Evolutionary conservation across 352 stramenopile species (phyloP), one percentile per base, ranked within the genome.

Genomic region (Globisporangium spinosum): DNA sequence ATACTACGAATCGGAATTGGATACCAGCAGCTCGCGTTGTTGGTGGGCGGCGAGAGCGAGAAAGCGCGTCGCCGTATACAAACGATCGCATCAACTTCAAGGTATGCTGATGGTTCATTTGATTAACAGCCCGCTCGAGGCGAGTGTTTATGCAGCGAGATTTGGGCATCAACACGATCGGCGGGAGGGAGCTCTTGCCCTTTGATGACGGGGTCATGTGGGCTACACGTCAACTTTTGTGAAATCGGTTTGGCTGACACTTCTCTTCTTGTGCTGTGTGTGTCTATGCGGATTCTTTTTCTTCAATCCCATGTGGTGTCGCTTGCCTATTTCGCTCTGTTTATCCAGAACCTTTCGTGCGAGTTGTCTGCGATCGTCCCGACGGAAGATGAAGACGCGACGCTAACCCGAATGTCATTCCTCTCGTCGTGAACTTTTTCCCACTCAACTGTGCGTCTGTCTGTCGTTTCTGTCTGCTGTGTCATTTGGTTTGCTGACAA

Each of bases 281-380:
- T 51, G 17, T 51, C 43, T 51, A 51, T 51, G 43, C 10, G 43
- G 40, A 10, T 5, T 9, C 43, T 51, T 23, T 29, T 12, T 60
- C 27, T 60, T 6, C 5, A 45, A 61, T 61, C 17, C 32, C 56
- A 22, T 61, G 56, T 49, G 55, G 22, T 15, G 54, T 15, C 6
- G 40, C 4, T 49, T 49, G 40, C 15, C 17, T 45, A 20, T 61
- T 34, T 56, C 13, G 15, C 20, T 45, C 2, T 62, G 32, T 62
- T 8, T 53, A 1, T 17, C 10, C 10, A 79, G 65, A 74, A 70
- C 13, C 58, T 72, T 12, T 60, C 73, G 15, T 74, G 74, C 23
- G 69, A 70, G 15, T 47, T 75, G 45, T 76, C 67, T 13, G 60
- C 60, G 49, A 73, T 73, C 43, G 57, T 58, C 9, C 55, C 65